Conservation (phyloP, 306 rosid genomes). For the Cucumis cinereus region DNA sequence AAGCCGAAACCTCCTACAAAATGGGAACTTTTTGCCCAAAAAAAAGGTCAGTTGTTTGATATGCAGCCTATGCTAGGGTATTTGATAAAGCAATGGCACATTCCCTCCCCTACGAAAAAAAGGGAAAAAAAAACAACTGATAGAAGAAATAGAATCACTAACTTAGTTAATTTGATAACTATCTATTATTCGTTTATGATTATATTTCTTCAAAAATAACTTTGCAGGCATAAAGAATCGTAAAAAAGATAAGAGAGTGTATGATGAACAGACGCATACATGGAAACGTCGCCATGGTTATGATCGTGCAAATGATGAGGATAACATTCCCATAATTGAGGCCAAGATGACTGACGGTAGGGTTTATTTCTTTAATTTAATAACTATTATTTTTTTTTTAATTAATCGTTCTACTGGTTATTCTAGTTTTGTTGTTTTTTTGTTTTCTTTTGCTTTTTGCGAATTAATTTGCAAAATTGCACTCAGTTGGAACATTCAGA, state of each 20-base stretch:
- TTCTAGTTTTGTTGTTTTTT: not conserved
- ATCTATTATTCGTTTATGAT: not conserved
- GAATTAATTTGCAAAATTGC: not conserved
- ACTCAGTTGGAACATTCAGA: not conserved
- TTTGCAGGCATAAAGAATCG: conserved; percentile 60
- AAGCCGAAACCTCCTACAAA: conserved; percentile 77
- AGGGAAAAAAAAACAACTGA: not conserved
- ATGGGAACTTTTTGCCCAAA: conserved; percentile 79
- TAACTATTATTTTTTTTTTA: no score
- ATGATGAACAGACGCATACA: conserved; percentile 53
- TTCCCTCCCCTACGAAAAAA: not conserved
- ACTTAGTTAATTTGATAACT: not conserved
- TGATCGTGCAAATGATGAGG: conserved; percentile 85
- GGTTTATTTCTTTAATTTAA: no score
- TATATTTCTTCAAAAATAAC: not conserved
- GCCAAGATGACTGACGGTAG: conserved; percentile 86
- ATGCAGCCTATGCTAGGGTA: not conserved
- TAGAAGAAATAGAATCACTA: not conserved
- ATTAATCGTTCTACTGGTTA: not conserved
- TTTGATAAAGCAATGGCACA: not conserved
- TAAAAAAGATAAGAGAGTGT: conserved; percentile 55
- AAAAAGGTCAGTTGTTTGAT: conserved; percentile 44
- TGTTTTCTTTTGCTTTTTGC: not conserved
- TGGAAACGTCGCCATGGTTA: conserved; percentile 85
- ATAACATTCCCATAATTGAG: conserved; percentile 69